These are phyloP conservation scores for Solanum pimpinellifolium DNA, from an alignment of 257 asterid genomes.

Conservation along the genomic window DNA sequence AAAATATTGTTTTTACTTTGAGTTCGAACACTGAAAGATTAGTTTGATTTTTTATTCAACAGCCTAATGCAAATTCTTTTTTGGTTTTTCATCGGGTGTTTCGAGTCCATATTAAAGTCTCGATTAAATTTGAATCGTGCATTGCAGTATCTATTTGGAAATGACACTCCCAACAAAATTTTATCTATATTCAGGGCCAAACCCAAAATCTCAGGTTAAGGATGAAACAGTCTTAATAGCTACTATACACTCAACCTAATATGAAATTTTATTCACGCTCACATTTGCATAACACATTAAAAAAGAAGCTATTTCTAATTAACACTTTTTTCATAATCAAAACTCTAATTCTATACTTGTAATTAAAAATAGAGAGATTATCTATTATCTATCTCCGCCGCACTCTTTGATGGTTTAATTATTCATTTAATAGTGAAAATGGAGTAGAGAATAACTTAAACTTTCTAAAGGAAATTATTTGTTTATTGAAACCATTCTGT, in stretches of 20 bases:
- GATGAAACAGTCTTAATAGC: too few relatives aligned
- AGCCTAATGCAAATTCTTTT: too few relatives aligned
- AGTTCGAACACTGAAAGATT: neutral
- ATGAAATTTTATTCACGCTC: neutral
- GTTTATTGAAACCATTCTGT: neutral
- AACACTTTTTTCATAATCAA: neutral
- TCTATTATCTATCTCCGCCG: accelerated
- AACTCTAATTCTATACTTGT: accelerated
- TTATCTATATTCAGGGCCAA: accelerated
- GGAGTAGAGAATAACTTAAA: neutral
- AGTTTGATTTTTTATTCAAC: neutral
- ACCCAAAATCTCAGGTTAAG: accelerated
- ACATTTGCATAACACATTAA: neutral
- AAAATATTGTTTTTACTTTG: too few relatives aligned
- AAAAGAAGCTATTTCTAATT: neutral
- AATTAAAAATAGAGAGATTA: neutral
- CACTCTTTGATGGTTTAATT: neutral
- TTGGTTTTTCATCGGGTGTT: accelerated
- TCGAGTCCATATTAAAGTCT: too few relatives aligned
- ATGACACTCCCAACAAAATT: too few relatives aligned
- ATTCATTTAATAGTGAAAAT: neutral
- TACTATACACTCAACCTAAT: too few relatives aligned
- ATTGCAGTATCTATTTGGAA: accelerated
- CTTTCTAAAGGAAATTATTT: neutral
- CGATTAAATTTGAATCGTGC: accelerated